Percentiles rank a stretch among this genome's conserved stretches.
Evolutionary conservation across 2,329 filamentous ascomycete species (phyloP).

Genomic region (Cladosporium sp.): DNA sequence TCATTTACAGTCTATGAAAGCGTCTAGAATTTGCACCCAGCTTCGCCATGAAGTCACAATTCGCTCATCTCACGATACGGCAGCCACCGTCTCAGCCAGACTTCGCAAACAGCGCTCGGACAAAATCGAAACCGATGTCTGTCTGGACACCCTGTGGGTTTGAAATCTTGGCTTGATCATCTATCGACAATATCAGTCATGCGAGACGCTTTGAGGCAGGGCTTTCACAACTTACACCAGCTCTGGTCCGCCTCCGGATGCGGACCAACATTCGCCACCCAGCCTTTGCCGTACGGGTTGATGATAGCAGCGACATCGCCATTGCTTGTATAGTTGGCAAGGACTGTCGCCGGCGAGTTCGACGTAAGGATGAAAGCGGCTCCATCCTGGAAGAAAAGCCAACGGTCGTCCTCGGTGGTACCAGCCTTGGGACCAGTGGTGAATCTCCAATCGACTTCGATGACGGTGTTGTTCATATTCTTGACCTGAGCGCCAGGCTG

Average conservation of each 20-base stretch:
- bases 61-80: no score
- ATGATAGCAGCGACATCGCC: constrained; percentile 17
- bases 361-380: constrained; percentile 13
- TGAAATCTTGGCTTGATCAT: not conserved
- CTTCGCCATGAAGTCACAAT: no score
- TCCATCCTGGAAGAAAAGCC: constrained; percentile 23
- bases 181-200: not conserved
- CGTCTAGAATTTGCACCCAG: no score
- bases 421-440: constrained; percentile 13
- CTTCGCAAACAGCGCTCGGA: not conserved
- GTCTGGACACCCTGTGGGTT: not conserved
- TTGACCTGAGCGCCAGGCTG: constrained; percentile 15
- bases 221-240: constrained; percentile 18
- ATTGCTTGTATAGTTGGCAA: constrained; percentile 19
- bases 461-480: constrained; percentile 16
- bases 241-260: constrained; percentile 19
- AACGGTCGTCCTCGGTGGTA: constrained; percentile 14
- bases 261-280: constrained; percentile 19
- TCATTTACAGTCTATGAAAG: no score
- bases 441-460: constrained; percentile 21
- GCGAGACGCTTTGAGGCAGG: no score
- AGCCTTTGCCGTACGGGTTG: constrained; percentile 18
- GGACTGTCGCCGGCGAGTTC: constrained; percentile 12
- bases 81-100: no score
- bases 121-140: not conserved